These are phyloP conservation scores for Solanum tacnaense DNA, from an alignment of 257 asterid genomes.

Conservation along the genomic window DNA sequence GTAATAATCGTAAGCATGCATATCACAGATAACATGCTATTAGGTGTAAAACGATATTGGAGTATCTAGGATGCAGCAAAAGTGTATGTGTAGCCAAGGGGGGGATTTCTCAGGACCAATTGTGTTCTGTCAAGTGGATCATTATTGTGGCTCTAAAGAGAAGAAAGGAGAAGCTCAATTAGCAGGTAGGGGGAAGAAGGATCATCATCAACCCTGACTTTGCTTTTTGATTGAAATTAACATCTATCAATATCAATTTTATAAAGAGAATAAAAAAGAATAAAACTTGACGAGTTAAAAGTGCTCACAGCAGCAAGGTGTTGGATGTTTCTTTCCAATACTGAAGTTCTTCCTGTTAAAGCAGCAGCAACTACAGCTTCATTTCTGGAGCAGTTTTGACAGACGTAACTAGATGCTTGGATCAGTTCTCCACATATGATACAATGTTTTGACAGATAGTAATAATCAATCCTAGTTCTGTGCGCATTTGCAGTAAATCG, in stretches of 20 bases:
- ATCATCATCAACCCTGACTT: not conserved
- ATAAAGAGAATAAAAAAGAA: not conserved
- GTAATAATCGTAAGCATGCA: not conserved
- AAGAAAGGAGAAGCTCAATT: not conserved
- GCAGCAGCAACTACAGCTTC: slow-evolving; percentile 55
- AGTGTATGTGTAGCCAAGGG: not conserved
- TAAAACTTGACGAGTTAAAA: not conserved
- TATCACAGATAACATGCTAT: not conserved
- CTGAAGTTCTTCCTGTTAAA: slow-evolving; percentile 69
- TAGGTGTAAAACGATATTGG: not conserved
- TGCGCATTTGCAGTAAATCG: slow-evolving; percentile 31
- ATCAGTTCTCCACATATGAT: slow-evolving; percentile 68
- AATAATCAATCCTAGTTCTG: slow-evolving; percentile 68
- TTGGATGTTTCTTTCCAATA: slow-evolving; percentile 69
- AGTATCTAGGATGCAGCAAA: not conserved
- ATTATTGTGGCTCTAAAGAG: not conserved
- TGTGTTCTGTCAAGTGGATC: not conserved
- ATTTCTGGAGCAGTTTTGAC: slow-evolving; percentile 48
- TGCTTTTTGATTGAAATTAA: not conserved
- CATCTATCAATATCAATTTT: not conserved
- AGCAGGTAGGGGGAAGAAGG: not conserved
- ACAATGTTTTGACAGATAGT: slow-evolving; percentile 75
- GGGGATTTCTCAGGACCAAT: not conserved
- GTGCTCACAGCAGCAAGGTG: slow-evolving; percentile 85
- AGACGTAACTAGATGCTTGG: slow-evolving; percentile 54